These are phyloP conservation scores for Kwoniella dejecticola DNA, from an alignment of 768 basidiomycete species.

Conservation along the genomic window DNA sequence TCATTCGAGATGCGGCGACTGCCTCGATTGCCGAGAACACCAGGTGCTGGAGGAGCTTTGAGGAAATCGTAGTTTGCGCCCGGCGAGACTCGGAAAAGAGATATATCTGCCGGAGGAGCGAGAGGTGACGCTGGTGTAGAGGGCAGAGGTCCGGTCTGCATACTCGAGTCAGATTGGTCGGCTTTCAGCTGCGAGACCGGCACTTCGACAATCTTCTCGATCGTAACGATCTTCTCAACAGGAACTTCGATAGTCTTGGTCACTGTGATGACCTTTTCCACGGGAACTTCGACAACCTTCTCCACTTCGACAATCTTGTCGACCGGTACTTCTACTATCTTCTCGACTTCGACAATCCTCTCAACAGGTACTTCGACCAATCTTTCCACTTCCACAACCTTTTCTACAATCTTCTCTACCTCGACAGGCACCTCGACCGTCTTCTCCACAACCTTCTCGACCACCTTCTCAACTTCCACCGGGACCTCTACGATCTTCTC, in stretches of 20 bases:
- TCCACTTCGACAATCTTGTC: slow-evolving; percentile 41
- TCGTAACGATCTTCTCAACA: slow-evolving; percentile 27
- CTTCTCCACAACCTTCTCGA: slow-evolving; percentile 41
- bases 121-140: slow-evolving; percentile 14
- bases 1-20: slow-evolving; percentile 29
- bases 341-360: slow-evolving; percentile 42
- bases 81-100: slow-evolving; percentile 45
- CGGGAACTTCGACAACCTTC: slow-evolving; percentile 34
- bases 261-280: slow-evolving; percentile 38
- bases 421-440: slow-evolving; percentile 32
- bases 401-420: slow-evolving; percentile 46
- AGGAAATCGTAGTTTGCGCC: slow-evolving; percentile 55
- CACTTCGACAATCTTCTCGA: slow-evolving; percentile 35
- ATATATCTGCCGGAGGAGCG: slow-evolving; percentile 37
- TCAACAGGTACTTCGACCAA: slow-evolving; percentile 39
- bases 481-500: slow-evolving; percentile 43
- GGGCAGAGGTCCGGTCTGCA: slow-evolving; percentile 35
- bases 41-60: slow-evolving; percentile 48
- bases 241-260: slow-evolving; percentile 36
- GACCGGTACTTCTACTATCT: slow-evolving; percentile 47
- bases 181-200: slow-evolving; percentile 10
- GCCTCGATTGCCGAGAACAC: slow-evolving; percentile 15
- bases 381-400: slow-evolving; percentile 41
- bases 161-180: slow-evolving; percentile 17
- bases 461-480: slow-evolving; percentile 45